These are phyloP conservation scores for Tremellales sp. DNA, from an alignment of 1,284 basidiomycete species.

Conservation along the genomic window DNA sequence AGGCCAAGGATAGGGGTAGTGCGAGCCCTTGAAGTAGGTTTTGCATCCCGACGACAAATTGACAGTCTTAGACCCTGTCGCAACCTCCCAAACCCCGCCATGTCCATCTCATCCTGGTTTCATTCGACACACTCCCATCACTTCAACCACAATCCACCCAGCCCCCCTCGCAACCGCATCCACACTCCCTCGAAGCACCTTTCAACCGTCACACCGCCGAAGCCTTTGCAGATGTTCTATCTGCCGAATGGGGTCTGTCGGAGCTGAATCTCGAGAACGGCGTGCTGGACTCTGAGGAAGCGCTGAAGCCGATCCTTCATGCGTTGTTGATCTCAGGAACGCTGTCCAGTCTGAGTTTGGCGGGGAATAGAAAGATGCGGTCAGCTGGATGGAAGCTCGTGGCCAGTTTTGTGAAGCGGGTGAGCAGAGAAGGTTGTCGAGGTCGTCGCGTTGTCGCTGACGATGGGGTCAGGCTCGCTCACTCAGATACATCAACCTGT, in stretches of 20 bases:
- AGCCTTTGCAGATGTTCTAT: slow-evolving; percentile 80
- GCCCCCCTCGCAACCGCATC: slow-evolving; percentile 11
- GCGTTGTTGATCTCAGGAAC: slow-evolving; percentile 79
- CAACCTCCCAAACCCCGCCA: slow-evolving; percentile 28
- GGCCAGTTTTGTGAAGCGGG: slow-evolving; percentile 72
- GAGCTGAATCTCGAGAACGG: slow-evolving; percentile 72
- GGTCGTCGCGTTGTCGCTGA: background rate
- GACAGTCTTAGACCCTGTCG: slow-evolving; percentile 22
- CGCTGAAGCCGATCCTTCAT: slow-evolving; percentile 84
- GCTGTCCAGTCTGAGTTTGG: slow-evolving; percentile 77
- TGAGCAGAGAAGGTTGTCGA: slow-evolving; percentile 35
- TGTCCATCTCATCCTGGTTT: slow-evolving; percentile 33
- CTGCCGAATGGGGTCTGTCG: slow-evolving; percentile 81
- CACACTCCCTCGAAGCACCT: slow-evolving; percentile 49
- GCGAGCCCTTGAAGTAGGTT: slow-evolving; percentile 64
- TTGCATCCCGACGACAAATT: background rate
- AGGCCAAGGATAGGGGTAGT: slow-evolving; percentile 64
- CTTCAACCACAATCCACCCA: slow-evolving; percentile 9
- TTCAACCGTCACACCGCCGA: slow-evolving; percentile 66
- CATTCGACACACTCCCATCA: slow-evolving; percentile 13
- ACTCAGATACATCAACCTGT: slow-evolving; percentile 81
- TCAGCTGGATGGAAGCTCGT: slow-evolving; percentile 73
- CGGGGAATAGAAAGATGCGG: slow-evolving; percentile 80
- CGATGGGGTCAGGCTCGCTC: slow-evolving; percentile 61
- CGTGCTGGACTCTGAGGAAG: slow-evolving; percentile 73